Evolutionary conservation across 768 basidiomycete species (phyloP).

Genomic region (Amanita fuliginea): DNA sequence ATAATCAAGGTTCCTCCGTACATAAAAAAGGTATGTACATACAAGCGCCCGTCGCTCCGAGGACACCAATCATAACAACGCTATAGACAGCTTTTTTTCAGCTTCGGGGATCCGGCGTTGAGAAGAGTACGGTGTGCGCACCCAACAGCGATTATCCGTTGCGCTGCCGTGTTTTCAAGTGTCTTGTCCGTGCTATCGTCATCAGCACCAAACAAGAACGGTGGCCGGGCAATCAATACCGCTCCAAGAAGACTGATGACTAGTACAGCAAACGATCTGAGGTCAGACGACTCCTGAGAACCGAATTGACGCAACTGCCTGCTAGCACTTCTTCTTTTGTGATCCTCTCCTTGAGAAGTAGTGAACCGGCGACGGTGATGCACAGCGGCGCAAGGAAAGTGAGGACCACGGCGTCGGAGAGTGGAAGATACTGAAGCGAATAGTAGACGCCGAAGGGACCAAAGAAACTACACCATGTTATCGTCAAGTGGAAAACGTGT

Average conservation of each 20-base stretch:
- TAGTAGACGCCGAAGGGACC: conserved; percentile 62
- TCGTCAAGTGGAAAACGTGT: no score
- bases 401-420: conserved; percentile 70
- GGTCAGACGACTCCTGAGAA: background rate
- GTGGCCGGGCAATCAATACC: conserved; percentile 70
- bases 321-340: conserved; percentile 43
- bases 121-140: conserved; percentile 14
- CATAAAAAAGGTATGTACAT: background rate
- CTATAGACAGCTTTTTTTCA: conserved; percentile 18
- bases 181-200: background rate
- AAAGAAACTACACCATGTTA: conserved; percentile 40
- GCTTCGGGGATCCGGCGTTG: background rate
- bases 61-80: conserved; percentile 49
- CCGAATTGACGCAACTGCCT: conserved; percentile 16
- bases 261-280: conserved; percentile 15
- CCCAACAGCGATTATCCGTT: conserved; percentile 52
- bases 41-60: conserved; percentile 63
- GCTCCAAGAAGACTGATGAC: conserved; percentile 68
- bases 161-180: conserved; percentile 6
- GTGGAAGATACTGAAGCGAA: conserved; percentile 60
- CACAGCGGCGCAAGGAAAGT: conserved; percentile 64
- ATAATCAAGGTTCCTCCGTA: no score
- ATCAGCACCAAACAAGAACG: conserved; percentile 50
- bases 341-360: conserved; percentile 48
- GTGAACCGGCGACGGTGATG: conserved; percentile 34